Percentiles rank a stretch among this genome's conserved stretches.
Evolutionary conservation across 2,329 filamentous ascomycete genomes (phyloP).

Genomic region (Calonectria honghensis): DNA sequence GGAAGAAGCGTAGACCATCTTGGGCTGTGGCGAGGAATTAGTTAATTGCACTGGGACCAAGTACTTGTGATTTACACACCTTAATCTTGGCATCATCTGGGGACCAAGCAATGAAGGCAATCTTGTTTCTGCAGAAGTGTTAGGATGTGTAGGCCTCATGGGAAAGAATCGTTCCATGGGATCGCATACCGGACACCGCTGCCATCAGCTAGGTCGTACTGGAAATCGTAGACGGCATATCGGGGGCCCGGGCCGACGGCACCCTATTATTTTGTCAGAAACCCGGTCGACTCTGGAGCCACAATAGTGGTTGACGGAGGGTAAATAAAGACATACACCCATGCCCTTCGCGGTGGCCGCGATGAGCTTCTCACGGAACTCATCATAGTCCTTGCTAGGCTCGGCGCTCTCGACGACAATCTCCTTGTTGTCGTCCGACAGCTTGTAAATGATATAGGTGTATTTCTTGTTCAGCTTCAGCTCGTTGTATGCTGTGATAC

Average conservation of each 20-base stretch:
- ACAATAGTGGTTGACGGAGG: not conserved
- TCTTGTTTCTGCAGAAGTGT: conserved; percentile 77
- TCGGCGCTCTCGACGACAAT: conserved; percentile 87
- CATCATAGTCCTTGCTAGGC: conserved; percentile 79
- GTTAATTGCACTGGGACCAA: conserved; percentile 65
- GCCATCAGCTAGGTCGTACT: conserved; percentile 82
- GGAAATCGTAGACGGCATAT: conserved; percentile 90
- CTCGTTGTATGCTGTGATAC: conserved; percentile 84
- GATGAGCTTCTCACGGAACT: conserved; percentile 85
- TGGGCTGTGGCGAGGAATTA: conserved; percentile 72
- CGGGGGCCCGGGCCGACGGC: conserved; percentile 80
- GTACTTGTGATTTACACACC: conserved; percentile 79
- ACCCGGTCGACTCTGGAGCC: not conserved
- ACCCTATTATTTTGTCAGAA: conserved; percentile 65
- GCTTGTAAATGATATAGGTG: conserved; percentile 93
- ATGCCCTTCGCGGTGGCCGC: conserved; percentile 83
- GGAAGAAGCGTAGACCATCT: conserved; percentile 94
- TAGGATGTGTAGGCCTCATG: conserved; percentile 33
- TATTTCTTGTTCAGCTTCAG: conserved; percentile 88
- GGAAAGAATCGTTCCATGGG: not conserved
- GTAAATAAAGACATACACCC: conserved; percentile 67
- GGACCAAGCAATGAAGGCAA: conserved; percentile 86
- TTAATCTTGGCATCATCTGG: conserved; percentile 87
- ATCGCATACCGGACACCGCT: conserved; percentile 80
- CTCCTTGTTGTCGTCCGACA: conserved; percentile 87